A percentile compares a stretch with the other conserved stretches of the same genome.
phyloP scores from a whole-genome alignment of 768 basidiomycete species.

The Roridomyces roridus region DNA sequence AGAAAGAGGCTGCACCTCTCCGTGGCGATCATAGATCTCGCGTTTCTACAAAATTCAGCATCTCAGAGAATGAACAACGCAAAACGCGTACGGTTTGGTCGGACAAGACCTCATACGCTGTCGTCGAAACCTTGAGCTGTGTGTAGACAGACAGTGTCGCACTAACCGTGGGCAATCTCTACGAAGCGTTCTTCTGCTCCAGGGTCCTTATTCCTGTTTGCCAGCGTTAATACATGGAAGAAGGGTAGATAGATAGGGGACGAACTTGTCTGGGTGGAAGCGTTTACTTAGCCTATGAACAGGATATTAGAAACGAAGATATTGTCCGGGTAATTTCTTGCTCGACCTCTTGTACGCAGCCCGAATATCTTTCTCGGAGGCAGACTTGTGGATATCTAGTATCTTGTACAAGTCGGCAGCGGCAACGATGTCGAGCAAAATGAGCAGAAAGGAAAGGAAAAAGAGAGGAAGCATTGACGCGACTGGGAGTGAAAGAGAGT shows the following conservation, averaged over 20 bases:
- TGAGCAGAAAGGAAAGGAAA: slow-evolving; percentile 42
- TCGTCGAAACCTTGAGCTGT: slow-evolving; percentile 7
- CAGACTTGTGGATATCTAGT: slow-evolving; percentile 79
- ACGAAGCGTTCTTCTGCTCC: slow-evolving; percentile 88
- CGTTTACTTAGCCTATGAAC: no score
- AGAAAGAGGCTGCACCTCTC: slow-evolving; percentile 63
- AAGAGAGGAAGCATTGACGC: slow-evolving; percentile 39
- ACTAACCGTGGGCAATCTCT: slow-evolving; percentile 85
- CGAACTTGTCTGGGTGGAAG: no score
- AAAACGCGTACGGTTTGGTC: slow-evolving; percentile 68
- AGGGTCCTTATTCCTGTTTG: slow-evolving; percentile 85
- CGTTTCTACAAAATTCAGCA: slow-evolving; percentile 67
- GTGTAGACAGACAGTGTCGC: background rate
- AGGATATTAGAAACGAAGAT: no score
- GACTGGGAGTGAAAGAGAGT: slow-evolving; percentile 13
- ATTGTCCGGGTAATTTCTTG: slow-evolving; percentile 94
- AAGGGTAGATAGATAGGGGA: no score
- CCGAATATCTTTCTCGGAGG: slow-evolving; percentile 88
- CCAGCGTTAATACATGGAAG: no score
- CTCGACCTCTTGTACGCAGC: slow-evolving; percentile 92
- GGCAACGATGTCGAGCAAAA: slow-evolving; percentile 41
- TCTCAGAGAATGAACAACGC: slow-evolving; percentile 27
- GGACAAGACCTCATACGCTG: slow-evolving; percentile 95
- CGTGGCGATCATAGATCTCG: slow-evolving; percentile 91
- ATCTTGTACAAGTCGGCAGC: slow-evolving; percentile 85